Evolutionary conservation across 2,329 filamentous ascomycete species (phyloP).

Genomic region (Pseudovirgaria hyperparasitica): DNA sequence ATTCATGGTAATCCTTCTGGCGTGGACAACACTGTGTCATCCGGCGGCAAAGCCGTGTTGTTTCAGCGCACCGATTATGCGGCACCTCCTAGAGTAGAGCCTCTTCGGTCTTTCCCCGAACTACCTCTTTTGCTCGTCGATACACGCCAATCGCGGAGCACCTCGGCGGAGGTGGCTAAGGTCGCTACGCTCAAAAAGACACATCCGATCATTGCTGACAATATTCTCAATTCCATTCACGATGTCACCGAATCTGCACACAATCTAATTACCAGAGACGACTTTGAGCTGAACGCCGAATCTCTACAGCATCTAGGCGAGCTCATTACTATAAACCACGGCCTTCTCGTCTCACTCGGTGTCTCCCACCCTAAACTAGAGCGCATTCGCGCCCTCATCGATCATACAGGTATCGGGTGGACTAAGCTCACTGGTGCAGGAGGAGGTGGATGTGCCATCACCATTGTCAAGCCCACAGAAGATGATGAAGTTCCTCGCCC

Average conservation of each 20-base stretch:
- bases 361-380: constrained; percentile 92
- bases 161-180: constrained; percentile 73
- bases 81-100: constrained; percentile 62
- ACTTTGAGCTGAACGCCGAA: constrained; percentile 54
- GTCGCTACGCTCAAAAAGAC: constrained; percentile 58
- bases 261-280: constrained; percentile 41
- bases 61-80: constrained; percentile 72
- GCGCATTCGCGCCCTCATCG: constrained; percentile 70
- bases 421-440: constrained; percentile 95
- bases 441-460: constrained; percentile 91
- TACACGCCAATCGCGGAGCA: constrained; percentile 78
- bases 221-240: constrained; percentile 78
- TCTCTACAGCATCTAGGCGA: constrained; percentile 67
- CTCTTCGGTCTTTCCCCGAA: constrained; percentile 81
- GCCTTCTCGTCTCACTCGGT: constrained; percentile 76
- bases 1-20: constrained; percentile 96
- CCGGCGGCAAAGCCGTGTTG: constrained; percentile 85
- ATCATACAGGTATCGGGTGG: constrained; percentile 84
- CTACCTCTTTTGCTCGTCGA: constrained; percentile 82
- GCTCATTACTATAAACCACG: constrained; percentile 88
- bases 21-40: constrained; percentile 91
- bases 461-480: constrained; percentile 55
- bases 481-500: constrained; percentile 31
- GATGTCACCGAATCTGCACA: constrained; percentile 50
- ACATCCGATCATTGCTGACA: constrained; percentile 65